These are phyloP conservation scores for Ogataea chonburiensis DNA, from an alignment of 805 yeast species.

Conservation along the genomic window DNA sequence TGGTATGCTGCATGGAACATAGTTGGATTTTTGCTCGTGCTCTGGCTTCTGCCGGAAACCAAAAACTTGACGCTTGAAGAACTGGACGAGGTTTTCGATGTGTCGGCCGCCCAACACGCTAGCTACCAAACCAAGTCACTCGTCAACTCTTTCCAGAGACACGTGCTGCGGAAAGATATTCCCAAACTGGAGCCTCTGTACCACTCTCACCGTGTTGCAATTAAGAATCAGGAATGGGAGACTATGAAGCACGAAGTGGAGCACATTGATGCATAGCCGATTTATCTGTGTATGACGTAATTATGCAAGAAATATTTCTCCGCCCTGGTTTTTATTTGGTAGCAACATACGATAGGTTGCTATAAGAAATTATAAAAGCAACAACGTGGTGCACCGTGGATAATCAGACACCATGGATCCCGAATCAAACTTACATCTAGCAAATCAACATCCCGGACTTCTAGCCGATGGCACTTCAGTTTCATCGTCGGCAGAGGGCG, in stretches of 20 bases:
- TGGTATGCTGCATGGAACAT: conserved; percentile 86
- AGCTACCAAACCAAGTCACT: conserved; percentile 41
- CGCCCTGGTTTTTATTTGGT: conserved; percentile 2
- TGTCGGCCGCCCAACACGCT: conserved; percentile 57
- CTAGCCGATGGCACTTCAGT: conserved; percentile 9
- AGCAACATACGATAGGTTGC: conserved; percentile 6
- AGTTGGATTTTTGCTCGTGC: conserved; percentile 65
- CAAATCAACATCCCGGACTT: not conserved
- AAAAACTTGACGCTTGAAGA: conserved; percentile 73
- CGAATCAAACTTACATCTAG: conserved; percentile 1
- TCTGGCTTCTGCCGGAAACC: conserved; percentile 73
- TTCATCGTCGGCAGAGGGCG: conserved; percentile 15
- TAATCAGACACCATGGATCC: no score
- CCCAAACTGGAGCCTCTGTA: conserved; percentile 55
- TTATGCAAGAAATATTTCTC: not conserved
- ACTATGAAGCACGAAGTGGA: conserved; percentile 50
- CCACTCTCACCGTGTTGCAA: conserved; percentile 57
- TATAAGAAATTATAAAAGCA: conserved; percentile 1
- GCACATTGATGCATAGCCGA: conserved; percentile 42
- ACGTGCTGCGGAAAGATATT: conserved; percentile 47
- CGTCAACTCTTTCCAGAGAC: conserved; percentile 44
- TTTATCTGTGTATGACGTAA: conserved; percentile 4
- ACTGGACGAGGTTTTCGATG: conserved; percentile 69
- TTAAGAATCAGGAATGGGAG: conserved; percentile 60
- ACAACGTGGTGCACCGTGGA: not conserved